phyloP scores from a whole-genome alignment of 2,329 filamentous ascomycete genomes.

The Penicillium brasilianum region DNA sequence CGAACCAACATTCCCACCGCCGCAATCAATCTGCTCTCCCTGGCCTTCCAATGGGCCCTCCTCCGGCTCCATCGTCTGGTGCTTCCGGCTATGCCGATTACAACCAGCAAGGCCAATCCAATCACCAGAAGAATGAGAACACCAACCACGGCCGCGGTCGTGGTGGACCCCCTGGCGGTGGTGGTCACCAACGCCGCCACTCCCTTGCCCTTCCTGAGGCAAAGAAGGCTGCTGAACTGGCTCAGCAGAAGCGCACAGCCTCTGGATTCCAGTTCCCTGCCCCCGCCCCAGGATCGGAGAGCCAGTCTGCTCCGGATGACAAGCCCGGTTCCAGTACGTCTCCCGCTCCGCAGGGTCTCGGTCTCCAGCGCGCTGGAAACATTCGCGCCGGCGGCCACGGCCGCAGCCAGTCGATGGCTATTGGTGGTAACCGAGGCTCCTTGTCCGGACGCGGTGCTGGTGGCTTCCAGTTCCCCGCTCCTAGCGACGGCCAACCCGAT shows the following conservation, averaged over 20 bases:
- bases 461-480: conserved; percentile 71
- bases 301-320: conserved; percentile 61
- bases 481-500: conserved; percentile 61
- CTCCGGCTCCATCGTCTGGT: conserved; percentile 87
- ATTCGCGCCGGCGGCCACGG: conserved; percentile 78
- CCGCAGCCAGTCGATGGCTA: conserved; percentile 56
- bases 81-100: conserved; percentile 87
- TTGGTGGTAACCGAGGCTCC: conserved; percentile 69
- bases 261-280: conserved; percentile 94
- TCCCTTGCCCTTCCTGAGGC: conserved; percentile 93
- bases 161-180: conserved; percentile 65
- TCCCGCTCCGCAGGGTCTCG: conserved; percentile 66
- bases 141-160: conserved; percentile 72
- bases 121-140: conserved; percentile 74
- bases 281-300: conserved; percentile 64
- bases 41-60: conserved; percentile 87
- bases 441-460: conserved; percentile 68
- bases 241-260: conserved; percentile 94
- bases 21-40: conserved; percentile 97
- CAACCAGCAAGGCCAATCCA: conserved; percentile 65
- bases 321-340: conserved; percentile 44
- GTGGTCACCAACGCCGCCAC: conserved; percentile 90
- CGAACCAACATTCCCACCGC: conserved; percentile 85
- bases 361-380: conserved; percentile 73
- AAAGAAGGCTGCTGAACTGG: conserved; percentile 95